A percentile compares a stretch with the other conserved stretches of the same genome.
phyloP scores from a whole-genome alignment of 305 asterid genomes.

The Plantago rigida region DNA sequence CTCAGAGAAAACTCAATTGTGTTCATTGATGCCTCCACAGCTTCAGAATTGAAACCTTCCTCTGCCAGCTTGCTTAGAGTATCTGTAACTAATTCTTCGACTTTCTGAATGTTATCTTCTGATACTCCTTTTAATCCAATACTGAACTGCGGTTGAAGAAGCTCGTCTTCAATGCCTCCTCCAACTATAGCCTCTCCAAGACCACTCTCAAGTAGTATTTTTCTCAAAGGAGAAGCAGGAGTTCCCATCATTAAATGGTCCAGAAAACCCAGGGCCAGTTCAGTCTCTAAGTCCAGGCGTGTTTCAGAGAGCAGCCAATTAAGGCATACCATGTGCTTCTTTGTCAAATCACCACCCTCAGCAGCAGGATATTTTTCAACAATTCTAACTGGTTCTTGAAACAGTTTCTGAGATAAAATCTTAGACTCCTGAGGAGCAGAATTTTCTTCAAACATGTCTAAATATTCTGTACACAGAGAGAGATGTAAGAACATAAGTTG shows the following conservation, averaged over 20 bases:
- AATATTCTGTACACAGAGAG: constrained; percentile 49
- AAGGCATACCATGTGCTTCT: constrained; percentile 92
- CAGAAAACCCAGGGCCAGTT: constrained; percentile 77
- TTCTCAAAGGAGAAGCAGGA: constrained; percentile 94
- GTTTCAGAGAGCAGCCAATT: constrained; percentile 88
- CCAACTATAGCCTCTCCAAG: constrained; percentile 91
- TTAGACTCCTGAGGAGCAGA: constrained; percentile 77
- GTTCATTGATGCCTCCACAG: constrained; percentile 97
- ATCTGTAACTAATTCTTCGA: constrained; percentile 59
- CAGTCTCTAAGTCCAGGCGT: constrained; percentile 90
- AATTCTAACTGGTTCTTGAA: constrained; percentile 63
- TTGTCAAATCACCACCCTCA: constrained; percentile 75
- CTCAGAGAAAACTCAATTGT: constrained; percentile 94
- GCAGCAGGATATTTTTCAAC: constrained; percentile 87
- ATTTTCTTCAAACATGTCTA: constrained; percentile 79
- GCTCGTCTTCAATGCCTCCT: constrained; percentile 95
- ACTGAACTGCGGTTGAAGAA: constrained; percentile 93
- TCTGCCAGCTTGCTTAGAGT: constrained; percentile 61
- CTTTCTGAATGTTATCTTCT: constrained; percentile 62
- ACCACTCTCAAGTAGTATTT: constrained; percentile 87
- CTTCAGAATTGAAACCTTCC: constrained; percentile 83
- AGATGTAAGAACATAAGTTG: not conserved
- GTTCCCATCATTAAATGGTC: constrained; percentile 89
- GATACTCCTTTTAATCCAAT: constrained; percentile 90
- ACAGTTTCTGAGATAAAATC: constrained; percentile 66